These are phyloP conservation scores for Dactylellina leptospora DNA, from an alignment of 2,329 filamentous ascomycete genomes.

Conservation along the genomic window DNA sequence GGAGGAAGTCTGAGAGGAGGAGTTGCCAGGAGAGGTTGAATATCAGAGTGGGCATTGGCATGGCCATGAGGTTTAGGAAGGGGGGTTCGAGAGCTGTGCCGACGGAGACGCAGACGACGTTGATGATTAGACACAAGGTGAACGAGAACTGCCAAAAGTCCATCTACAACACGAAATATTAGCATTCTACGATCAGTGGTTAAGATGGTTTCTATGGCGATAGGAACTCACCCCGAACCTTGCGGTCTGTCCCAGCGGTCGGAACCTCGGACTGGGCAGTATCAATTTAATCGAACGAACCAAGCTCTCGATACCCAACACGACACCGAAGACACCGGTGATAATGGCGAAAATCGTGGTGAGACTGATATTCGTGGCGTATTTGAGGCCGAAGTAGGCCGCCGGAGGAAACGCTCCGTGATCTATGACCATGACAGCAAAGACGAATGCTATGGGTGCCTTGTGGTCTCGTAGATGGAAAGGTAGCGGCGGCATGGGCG, in stretches of 20 bases:
- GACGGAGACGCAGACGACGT: constrained; percentile 47
- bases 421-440: constrained; percentile 48
- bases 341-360: constrained; percentile 48
- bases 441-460: constrained; percentile 25
- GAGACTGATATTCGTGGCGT: constrained; percentile 41
- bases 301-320: constrained; percentile 43
- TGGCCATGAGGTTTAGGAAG: constrained; percentile 46
- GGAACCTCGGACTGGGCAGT: constrained; percentile 22
- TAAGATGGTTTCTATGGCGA: background rate
- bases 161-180: constrained; percentile 21
- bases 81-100: constrained; percentile 46
- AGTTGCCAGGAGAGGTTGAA: constrained; percentile 51
- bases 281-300: constrained; percentile 43
- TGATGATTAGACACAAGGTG: constrained; percentile 39
- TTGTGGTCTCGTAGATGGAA: constrained; percentile 51
- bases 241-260: constrained; percentile 39
- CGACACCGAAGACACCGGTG: constrained; percentile 50
- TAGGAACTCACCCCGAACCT: constrained; percentile 37
- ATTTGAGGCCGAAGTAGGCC: constrained; percentile 37
- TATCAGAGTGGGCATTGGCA: constrained; percentile 51
- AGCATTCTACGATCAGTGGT: background rate
- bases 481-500: constrained; percentile 40
- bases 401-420: constrained; percentile 47
- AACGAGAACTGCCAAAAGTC: constrained; percentile 50
- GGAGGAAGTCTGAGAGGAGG: constrained; percentile 45